A percentile compares a stretch with the other conserved stretches of the same genome.
phyloP scores from a whole-genome alignment of 768 basidiomycete genomes.

The Aureoboletus auriporus region DNA sequence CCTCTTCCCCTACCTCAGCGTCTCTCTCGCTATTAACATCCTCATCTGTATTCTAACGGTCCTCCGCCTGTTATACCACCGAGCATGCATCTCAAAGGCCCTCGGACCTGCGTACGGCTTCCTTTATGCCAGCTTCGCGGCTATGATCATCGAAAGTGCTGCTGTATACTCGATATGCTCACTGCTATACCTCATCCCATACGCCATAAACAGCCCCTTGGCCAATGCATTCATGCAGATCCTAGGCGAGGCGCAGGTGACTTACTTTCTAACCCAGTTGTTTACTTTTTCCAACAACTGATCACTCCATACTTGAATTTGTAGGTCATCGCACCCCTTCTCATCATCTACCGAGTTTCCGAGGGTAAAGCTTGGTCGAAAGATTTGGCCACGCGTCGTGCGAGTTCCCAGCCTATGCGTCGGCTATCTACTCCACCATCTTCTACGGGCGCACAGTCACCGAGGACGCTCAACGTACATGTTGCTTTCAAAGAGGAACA shows the following conservation, averaged over 20 bases:
- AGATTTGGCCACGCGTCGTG: slow-evolving; percentile 13
- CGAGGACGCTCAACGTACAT: slow-evolving; percentile 10
- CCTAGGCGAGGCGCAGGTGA: slow-evolving; percentile 29
- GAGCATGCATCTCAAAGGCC: slow-evolving; percentile 19
- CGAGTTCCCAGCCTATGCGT: slow-evolving; percentile 8
- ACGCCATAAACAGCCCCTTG: slow-evolving; percentile 18
- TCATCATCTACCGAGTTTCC: slow-evolving; percentile 47
- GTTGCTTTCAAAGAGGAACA: slow-evolving; percentile 10
- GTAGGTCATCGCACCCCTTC: slow-evolving; percentile 44
- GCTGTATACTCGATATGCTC: slow-evolving; percentile 31
- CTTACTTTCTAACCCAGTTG: not conserved
- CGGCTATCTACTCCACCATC: slow-evolving; percentile 4
- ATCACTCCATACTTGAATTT: not conserved
- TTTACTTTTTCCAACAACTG: not conserved
- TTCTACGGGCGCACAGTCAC: not conserved
- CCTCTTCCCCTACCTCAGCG: slow-evolving; percentile 30
- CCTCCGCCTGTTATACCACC: slow-evolving; percentile 28
- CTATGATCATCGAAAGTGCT: slow-evolving; percentile 34
- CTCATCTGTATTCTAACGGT: slow-evolving; percentile 29
- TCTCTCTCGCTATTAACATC: slow-evolving; percentile 33
- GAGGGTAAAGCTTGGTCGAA: slow-evolving; percentile 41
- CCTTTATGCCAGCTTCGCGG: slow-evolving; percentile 30
- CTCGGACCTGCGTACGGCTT: slow-evolving; percentile 25
- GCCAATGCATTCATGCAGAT: slow-evolving; percentile 28
- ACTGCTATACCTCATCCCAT: slow-evolving; percentile 30